These are phyloP conservation scores for Diaporthe caulivora DNA, from an alignment of 2,329 filamentous ascomycete genomes.

Conservation along the genomic window DNA sequence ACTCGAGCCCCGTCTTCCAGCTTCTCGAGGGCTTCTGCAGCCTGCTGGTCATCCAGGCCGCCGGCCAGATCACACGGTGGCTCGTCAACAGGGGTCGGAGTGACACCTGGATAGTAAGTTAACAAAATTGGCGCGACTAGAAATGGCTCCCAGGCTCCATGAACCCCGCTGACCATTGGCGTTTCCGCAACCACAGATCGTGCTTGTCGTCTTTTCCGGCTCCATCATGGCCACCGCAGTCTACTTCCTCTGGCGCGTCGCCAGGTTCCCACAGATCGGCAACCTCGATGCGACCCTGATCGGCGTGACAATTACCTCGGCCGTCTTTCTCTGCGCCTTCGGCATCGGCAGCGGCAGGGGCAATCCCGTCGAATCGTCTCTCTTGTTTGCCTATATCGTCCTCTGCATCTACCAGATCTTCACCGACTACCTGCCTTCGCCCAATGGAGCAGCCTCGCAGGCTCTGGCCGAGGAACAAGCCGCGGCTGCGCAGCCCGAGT, in stretches of 20 bases:
- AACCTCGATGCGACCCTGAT: constrained; percentile 94
- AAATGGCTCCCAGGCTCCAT: not conserved
- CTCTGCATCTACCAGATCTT: constrained; percentile 99
- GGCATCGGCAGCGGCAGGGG: constrained; percentile 94
- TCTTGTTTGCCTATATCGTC: constrained; percentile 97
- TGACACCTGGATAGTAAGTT: constrained; percentile 93
- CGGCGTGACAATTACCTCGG: constrained; percentile 91
- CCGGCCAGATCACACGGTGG: constrained; percentile 94
- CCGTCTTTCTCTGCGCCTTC: constrained; percentile 92
- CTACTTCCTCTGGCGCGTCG: constrained; percentile 96
- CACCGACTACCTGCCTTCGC: constrained; percentile 92
- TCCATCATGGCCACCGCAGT: constrained; percentile 93
- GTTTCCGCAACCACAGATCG: constrained; percentile 72
- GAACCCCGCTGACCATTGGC: constrained; percentile 48
- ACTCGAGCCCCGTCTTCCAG: constrained; percentile 95
- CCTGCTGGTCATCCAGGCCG: constrained; percentile 92
- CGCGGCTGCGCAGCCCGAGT: constrained; percentile 77
- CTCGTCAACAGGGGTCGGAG: constrained; percentile 93
- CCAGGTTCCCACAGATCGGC: constrained; percentile 91
- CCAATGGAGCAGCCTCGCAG: constrained; percentile 60
- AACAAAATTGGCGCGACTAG: constrained; percentile 52
- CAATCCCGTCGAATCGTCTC: constrained; percentile 93
- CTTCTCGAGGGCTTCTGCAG: constrained; percentile 97
- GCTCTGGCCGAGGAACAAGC: constrained; percentile 64
- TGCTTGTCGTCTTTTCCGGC: constrained; percentile 86